Evolutionary conservation across 805 yeast species (phyloP), one percentile per base, ranked within the genome.

Genomic region (Sugiyamaella valdiviana): DNA sequence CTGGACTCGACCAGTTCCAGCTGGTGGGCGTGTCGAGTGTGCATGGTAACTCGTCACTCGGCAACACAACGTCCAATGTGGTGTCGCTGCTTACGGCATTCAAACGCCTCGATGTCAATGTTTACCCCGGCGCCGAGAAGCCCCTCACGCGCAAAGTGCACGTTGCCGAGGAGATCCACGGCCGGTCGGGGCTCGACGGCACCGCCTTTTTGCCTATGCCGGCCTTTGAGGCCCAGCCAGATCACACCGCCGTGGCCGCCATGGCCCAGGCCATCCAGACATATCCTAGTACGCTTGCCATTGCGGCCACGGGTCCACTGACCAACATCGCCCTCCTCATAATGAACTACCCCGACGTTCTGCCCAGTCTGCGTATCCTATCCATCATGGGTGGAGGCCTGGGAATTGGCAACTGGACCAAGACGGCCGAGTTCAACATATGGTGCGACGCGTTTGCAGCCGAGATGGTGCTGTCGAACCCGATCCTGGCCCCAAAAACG

Each of bases 391-490:
- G 95, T 12, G 95, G 95, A 1, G 75, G 77, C 9, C 56, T 73
- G 36, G 60, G 63, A 24, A 51, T 58, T 4, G 80, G 82, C 1
- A 79, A 80, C 56, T 58, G 67, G 48, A 73, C 80, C 3, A 65
- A 68, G 16, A 72, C 70, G 42, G 80, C 91, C 5, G 95, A 88
- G 62, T 87, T 85, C 70, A 88, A 88, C 64, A 72, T 85, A 35
- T 74, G 76, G 69, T 72, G 78, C 45, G 96, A 88, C 62, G 87
- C 95, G 1, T 72, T 74, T 37, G 95, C 95, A 4, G 86, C 95
- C 0, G 65, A 76, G 21, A 61, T 65, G 14, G 73, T 87, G 2
- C 65, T 87, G 5, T 58, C 63, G 12, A 80, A 79, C 57, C 64
- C 68, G 0, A 60, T 65, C 0, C 58, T 85, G 15, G 60, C 64